Evolutionary conservation across 164 flowering plant species (phyloP).

Genomic region (Echeveria elegans): DNA sequence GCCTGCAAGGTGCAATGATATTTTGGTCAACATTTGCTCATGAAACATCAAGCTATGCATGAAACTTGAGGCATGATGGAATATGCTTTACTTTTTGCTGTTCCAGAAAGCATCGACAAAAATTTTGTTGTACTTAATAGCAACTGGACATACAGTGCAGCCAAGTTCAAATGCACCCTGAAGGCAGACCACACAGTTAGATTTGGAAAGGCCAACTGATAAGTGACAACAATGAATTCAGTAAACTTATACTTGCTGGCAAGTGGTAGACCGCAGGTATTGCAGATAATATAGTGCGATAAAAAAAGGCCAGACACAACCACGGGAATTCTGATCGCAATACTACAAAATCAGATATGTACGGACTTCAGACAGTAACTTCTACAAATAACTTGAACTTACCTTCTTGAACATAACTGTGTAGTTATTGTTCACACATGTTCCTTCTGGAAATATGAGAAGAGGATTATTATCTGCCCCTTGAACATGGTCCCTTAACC

Average conservation of each 20-base stretch:
- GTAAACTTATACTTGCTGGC: neutral
- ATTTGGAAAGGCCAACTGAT: no score
- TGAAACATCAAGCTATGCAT: neutral
- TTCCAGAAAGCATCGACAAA: slow-evolving; percentile 99
- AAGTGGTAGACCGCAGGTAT: neutral
- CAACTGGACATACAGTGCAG: slow-evolving; percentile 90
- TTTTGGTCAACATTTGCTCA: neutral
- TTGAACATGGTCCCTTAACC: slow-evolving; percentile 79
- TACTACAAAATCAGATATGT: neutral
- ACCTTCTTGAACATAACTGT: slow-evolving; percentile 99
- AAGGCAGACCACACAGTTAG: neutral
- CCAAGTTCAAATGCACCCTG: slow-evolving; percentile 97
- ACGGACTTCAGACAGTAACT: neutral
- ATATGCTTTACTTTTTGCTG: slow-evolving; percentile 26
- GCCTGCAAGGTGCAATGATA: neutral
- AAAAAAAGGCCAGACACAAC: neutral
- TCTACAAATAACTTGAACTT: neutral
- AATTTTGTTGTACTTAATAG: slow-evolving; percentile 96
- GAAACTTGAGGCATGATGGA: neutral
- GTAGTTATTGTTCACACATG: slow-evolving; percentile 95
- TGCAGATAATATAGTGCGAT: neutral
- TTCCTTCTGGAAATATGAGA: slow-evolving; percentile 99
- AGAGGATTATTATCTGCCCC: slow-evolving; percentile 85
- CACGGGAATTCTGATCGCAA: neutral
- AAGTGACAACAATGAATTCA: neutral